Percentiles rank a stretch among this genome's conserved stretches.
phyloP scores from a whole-genome alignment of 1,284 basidiomycete genomes.

The Schizopora paradoxa region DNA sequence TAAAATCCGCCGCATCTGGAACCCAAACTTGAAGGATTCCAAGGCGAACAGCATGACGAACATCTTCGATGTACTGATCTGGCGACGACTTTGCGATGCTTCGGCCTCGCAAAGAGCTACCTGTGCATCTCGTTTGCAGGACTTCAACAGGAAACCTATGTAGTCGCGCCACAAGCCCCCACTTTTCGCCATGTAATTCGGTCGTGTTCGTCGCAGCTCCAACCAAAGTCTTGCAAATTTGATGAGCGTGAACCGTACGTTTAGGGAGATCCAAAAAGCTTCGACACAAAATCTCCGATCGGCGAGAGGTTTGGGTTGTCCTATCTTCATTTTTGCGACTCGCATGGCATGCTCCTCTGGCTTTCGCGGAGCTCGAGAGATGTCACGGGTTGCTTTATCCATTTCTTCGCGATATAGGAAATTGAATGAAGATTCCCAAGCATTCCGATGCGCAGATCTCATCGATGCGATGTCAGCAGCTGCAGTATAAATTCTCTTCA shows the following conservation, averaged over 20 bases:
- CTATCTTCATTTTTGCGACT: conserved; percentile 42
- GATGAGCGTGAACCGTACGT: conserved; percentile 38
- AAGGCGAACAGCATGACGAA: conserved; percentile 36
- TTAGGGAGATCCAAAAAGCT: conserved; percentile 43
- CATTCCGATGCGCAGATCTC: conserved; percentile 44
- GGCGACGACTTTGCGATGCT: conserved; percentile 32
- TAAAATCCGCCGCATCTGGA: conserved; percentile 26
- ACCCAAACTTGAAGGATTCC: conserved; percentile 34
- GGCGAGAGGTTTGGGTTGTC: conserved; percentile 46
- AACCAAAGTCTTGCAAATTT: conserved; percentile 32
- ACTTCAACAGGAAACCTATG: conserved; percentile 35
- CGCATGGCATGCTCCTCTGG: conserved; percentile 43
- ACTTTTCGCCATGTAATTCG: conserved; percentile 12
- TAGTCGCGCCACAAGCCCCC: conserved; percentile 34
- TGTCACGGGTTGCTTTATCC: conserved; percentile 30
- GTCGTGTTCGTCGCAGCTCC: conserved; percentile 16
- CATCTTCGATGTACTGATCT: conserved; percentile 33
- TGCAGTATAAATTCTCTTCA: conserved; percentile 34
- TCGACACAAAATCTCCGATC: conserved; percentile 52
- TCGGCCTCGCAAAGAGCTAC: conserved; percentile 35
- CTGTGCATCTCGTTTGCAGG: conserved; percentile 37
- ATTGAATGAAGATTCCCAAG: conserved; percentile 49
- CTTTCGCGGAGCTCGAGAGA: conserved; percentile 30
- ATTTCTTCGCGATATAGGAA: conserved; percentile 45
- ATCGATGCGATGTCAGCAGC: conserved; percentile 34